Base-by-base conservation (phyloP, 2,329 filamentous ascomycete species). In the Aspergillus luchuensis region DNA sequence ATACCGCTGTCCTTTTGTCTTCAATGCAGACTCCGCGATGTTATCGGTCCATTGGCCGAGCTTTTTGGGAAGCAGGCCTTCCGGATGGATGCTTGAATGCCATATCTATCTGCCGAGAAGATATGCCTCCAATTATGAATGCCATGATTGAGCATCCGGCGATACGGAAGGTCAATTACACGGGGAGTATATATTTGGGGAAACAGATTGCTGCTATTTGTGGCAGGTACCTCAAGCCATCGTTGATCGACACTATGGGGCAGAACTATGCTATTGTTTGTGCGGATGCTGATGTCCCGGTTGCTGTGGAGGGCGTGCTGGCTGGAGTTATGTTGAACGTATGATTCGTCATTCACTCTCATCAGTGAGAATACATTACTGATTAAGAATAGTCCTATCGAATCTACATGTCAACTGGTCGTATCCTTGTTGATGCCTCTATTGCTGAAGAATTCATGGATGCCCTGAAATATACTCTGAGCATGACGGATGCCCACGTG, bases 371-470 rank as follows among this genome's bases (percentile, higher is more conserved):
- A 19, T 43, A 19, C n/a, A 8, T 4, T 45, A 21, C 52, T 59
- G 19, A 62, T 21, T 41, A n/a, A 13, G 66, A 19, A 33, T 51
- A 78, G 71, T 72, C 81, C 1, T 91, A 91, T 0, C 91, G 96
- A 74, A 87, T 94, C 47, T 95, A 91, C 81, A 94, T 95, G 90
- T 82, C 84, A 21, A 93, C 90, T 0, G 91, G 95, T 76, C 84
- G 87, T n/a, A 88, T 93, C 57, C 72, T 88, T 21, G 82, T 88
- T n/a, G 81, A 87, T 71, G 78, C 79, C 52, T 79, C 76, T 43
- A 79, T 89, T 63, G 78, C 79, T 43, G 72, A 76, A 6, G 71
- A 79, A 3, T 89, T 89, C 72, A 79, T 76, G 19, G 70, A 76
- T 8, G 79, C 79, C 0, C 76, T 85, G 19, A 79, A 81, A 58